phyloP scores from a whole-genome alignment of 2,329 filamentous ascomycete species.

The Colletotrichum cereale region DNA sequence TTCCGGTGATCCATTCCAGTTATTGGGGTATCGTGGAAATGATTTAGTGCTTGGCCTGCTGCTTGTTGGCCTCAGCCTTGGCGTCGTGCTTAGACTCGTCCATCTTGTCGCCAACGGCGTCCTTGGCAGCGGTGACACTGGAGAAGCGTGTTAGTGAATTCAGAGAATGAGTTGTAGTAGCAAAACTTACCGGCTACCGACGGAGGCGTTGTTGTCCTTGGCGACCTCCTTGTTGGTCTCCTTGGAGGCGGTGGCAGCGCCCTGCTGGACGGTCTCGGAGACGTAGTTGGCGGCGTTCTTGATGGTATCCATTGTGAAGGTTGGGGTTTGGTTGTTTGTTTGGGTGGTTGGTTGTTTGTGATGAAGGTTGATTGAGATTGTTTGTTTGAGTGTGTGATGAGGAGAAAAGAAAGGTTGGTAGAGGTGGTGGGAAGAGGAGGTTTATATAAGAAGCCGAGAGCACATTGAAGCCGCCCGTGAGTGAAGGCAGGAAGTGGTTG shows the following conservation, averaged over 20 bases:
- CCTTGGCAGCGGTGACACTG: conserved; percentile 62
- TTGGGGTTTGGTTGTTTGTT: conserved; percentile 42
- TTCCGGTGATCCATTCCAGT: conserved; percentile 29
- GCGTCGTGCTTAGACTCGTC: conserved; percentile 55
- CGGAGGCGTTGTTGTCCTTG: conserved; percentile 68
- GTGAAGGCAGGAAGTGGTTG: conserved; percentile 21
- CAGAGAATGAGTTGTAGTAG: accelerated
- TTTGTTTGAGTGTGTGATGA: conserved; percentile 43
- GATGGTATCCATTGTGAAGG: conserved; percentile 63
- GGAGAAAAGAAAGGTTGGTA: conserved; percentile 7
- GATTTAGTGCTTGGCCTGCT: conserved; percentile 42
- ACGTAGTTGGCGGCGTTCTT: conserved; percentile 78
- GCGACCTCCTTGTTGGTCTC: conserved; percentile 78
- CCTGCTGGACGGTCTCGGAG: conserved; percentile 72
- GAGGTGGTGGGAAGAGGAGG: conserved; percentile 38
- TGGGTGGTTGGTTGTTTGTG: conserved; percentile 42
- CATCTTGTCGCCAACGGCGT: conserved; percentile 61
- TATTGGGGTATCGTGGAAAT: conserved; percentile 38
- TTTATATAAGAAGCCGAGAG: conserved; percentile 44
- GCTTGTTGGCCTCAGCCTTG: conserved; percentile 59
- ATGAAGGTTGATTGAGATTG: conserved; percentile 45
- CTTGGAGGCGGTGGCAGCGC: conserved; percentile 69
- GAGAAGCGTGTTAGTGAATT: conserved; percentile 45
- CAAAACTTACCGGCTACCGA: conserved; percentile 65
- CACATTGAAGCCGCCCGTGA: conserved; percentile 22